Conservation (phyloP, 1,284 basidiomycete genomes). For the Moesziomyces antarcticus region DNA sequence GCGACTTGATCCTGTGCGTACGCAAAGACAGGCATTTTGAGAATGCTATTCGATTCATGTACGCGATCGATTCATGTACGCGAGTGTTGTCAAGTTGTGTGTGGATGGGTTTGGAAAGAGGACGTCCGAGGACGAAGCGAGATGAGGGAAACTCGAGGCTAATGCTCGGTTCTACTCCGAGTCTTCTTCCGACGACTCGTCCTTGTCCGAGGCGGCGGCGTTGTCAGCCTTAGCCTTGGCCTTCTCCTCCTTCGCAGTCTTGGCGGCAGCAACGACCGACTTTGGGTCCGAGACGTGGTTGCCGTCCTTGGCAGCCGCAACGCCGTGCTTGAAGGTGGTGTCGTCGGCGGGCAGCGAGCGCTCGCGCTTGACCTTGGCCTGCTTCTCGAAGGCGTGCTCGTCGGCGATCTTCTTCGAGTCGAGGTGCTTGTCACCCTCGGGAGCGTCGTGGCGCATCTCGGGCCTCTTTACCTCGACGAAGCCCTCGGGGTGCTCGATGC, state of each 20-base stretch:
- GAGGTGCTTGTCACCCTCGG: slow-evolving; percentile 47
- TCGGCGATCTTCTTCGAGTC: slow-evolving; percentile 33
- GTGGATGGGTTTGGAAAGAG: background rate
- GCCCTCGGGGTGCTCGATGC: slow-evolving; percentile 52
- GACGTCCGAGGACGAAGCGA: too few relatives aligned
- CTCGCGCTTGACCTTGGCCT: slow-evolving; percentile 38
- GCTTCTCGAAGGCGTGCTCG: slow-evolving; percentile 45
- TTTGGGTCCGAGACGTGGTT: slow-evolving; percentile 48
- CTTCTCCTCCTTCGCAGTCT: slow-evolving; percentile 46
- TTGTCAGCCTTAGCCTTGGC: slow-evolving; percentile 21
- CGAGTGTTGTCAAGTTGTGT: background rate
- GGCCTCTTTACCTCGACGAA: slow-evolving; percentile 49
- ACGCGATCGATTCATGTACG: background rate
- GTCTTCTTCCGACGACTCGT: slow-evolving; percentile 13
- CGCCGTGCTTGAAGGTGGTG: slow-evolving; percentile 51
- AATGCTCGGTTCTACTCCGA: slow-evolving; percentile 2
- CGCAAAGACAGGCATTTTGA: too few relatives aligned
- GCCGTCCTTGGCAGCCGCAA: slow-evolving; percentile 49
- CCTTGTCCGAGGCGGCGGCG: slow-evolving; percentile 3
- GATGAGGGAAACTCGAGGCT: too few relatives aligned
- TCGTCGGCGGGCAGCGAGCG: slow-evolving; percentile 27
- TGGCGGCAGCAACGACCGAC: slow-evolving; percentile 37
- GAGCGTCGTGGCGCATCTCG: slow-evolving; percentile 40
- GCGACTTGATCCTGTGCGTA: too few relatives aligned
- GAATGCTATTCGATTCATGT: background rate